Percentiles rank a stretch among this genome's conserved stretches.
phyloP scores from a whole-genome alignment of 768 basidiomycete species.

The Lentinula lateritia region DNA sequence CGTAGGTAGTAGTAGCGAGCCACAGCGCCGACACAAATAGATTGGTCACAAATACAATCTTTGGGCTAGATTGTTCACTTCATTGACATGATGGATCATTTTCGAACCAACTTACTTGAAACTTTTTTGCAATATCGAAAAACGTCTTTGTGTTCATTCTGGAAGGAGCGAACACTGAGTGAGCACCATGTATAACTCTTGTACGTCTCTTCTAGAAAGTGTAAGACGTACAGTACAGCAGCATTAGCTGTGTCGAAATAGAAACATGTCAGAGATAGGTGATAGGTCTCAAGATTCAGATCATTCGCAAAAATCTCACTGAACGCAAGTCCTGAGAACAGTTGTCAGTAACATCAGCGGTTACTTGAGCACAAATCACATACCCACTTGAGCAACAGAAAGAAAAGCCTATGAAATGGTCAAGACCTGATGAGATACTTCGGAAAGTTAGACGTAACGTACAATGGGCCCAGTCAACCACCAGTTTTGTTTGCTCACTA shows the following conservation, averaged over 20 bases:
- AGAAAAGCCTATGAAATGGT: background rate
- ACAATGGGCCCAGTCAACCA: slow-evolving; percentile 9
- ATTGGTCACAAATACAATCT: slow-evolving; percentile 7
- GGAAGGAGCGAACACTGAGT: no score
- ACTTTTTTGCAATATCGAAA: background rate
- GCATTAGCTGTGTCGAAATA: background rate
- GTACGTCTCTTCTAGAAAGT: no score
- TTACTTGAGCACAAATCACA: no score
- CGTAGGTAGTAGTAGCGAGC: slow-evolving; percentile 8
- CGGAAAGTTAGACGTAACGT: background rate
- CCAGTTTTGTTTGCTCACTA: slow-evolving; percentile 11
- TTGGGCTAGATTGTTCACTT: no score
- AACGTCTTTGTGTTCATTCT: background rate
- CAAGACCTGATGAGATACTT: no score
- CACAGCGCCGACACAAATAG: slow-evolving; percentile 8
- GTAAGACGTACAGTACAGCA: background rate
- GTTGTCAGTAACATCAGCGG: no score
- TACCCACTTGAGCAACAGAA: background rate
- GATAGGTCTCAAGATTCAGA: no score
- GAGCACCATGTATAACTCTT: no score
- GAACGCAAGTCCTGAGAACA: no score
- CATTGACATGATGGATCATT: no score
- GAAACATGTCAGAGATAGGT: no score
- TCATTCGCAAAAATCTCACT: no score
- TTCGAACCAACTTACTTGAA: background rate